Conservation (phyloP, 1,284 basidiomycete genomes). For the Sanghuangporus weigelae region DNA sequence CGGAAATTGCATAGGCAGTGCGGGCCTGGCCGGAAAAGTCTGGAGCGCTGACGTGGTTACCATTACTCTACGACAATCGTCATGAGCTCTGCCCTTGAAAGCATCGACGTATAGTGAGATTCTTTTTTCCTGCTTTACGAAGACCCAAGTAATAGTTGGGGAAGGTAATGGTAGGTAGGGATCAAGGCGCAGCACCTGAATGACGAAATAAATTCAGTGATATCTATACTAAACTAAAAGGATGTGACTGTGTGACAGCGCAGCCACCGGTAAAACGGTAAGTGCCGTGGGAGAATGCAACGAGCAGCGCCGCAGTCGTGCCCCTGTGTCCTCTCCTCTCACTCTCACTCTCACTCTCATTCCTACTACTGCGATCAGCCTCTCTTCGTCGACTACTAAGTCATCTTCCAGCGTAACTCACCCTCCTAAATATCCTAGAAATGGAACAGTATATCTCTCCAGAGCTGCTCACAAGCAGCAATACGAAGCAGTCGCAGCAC, state of each 20-base stretch:
- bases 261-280: background rate
- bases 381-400: background rate
- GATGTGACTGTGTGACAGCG: background rate
- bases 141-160: background rate
- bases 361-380: slow-evolving; percentile 3
- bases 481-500: slow-evolving; percentile 14
- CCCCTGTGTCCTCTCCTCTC: background rate
- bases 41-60: background rate
- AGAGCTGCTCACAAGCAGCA: slow-evolving; percentile 12
- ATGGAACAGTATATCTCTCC: slow-evolving; percentile 20
- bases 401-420: slow-evolving; percentile 6
- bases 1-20: background rate
- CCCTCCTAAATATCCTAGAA: slow-evolving; percentile 7
- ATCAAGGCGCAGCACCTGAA: background rate
- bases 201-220: background rate
- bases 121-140: background rate
- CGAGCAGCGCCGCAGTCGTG: background rate
- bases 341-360: background rate
- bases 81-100: too few relatives aligned
- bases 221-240: too few relatives aligned
- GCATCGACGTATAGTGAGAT: too few relatives aligned
- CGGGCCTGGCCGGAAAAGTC: background rate
- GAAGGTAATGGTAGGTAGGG: background rate
- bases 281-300: background rate
- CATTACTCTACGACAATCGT: background rate